Conservation (phyloP, 768 basidiomycete species). For the Leccinum rimulosum region DNA sequence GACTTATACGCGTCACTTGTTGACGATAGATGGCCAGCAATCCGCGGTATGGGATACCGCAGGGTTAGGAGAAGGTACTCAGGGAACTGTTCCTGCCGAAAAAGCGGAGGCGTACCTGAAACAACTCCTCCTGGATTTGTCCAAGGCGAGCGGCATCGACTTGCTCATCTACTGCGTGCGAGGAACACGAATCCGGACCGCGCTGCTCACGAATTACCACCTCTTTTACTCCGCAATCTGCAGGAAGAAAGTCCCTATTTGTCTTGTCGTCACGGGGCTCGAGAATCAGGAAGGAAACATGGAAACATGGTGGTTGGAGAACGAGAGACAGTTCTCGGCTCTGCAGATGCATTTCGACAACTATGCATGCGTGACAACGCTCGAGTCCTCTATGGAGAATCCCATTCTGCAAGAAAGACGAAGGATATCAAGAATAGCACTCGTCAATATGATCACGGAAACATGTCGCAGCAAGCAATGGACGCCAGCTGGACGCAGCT, state of each 20-base stretch:
- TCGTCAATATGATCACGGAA: conserved; percentile 21
- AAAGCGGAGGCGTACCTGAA: conserved; percentile 29
- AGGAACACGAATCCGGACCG: conserved; percentile 17
- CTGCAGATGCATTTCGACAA: conserved; percentile 34
- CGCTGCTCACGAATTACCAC: conserved; percentile 34
- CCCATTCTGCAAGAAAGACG: conserved; percentile 14
- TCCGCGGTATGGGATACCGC: conserved; percentile 26
- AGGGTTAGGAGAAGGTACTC: conserved; percentile 23
- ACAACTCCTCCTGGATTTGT: conserved; percentile 21
- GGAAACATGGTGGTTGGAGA: conserved; percentile 30
- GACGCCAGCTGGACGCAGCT: conserved; percentile 24
- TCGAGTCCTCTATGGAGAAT: conserved; percentile 10
- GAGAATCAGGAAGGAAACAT: conserved; percentile 32
- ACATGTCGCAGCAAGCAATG: conserved; percentile 22
- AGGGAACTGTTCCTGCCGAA: conserved; percentile 23
- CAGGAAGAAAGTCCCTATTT: conserved; percentile 36
- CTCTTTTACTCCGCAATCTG: conserved; percentile 41
- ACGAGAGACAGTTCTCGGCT: conserved; percentile 27
- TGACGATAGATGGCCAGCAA: conserved; percentile 10
- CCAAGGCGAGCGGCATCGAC: conserved; percentile 15
- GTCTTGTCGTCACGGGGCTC: conserved; percentile 39
- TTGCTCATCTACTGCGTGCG: conserved; percentile 32
- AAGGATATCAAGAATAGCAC: conserved; percentile 19
- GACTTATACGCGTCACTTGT: neutral
- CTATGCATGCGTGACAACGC: conserved; percentile 40